Conservation (phyloP, 306 rosid species). For the Biancaea sappan region DNA sequence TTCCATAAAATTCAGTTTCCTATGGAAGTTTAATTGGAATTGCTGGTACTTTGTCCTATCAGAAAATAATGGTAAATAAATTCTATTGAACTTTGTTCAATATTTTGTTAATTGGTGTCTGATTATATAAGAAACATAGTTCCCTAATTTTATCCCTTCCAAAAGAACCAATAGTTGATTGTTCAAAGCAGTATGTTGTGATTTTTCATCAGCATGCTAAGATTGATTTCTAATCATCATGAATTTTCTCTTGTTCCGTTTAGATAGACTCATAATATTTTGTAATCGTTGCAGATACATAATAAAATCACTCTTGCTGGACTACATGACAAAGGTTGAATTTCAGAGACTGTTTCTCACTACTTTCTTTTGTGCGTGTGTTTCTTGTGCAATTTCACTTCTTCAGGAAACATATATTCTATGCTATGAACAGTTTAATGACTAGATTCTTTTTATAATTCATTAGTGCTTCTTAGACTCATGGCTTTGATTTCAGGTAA, state of each 20-base stretch:
- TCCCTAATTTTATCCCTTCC: slow-evolving; percentile 17
- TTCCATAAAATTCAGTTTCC: too few species aligned
- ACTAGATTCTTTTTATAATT: background rate
- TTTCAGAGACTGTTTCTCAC: slow-evolving; percentile 28
- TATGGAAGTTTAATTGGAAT: too few species aligned
- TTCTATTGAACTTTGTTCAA: slow-evolving; percentile 1
- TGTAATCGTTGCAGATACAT: slow-evolving; percentile 58
- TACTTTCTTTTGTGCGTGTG: slow-evolving; percentile 29
- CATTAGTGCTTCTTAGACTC: slow-evolving; percentile 19
- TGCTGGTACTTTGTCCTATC: too few species aligned
- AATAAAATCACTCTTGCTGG: slow-evolving; percentile 79
- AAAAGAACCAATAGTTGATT: slow-evolving; percentile 2
- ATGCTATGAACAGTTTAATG: background rate
- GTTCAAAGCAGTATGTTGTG: slow-evolving; percentile 3
- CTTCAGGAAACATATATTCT: slow-evolving; percentile 20
- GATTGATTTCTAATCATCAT: background rate
- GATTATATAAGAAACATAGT: background rate
- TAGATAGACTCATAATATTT: slow-evolving; percentile 31
- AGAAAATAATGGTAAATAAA: too few species aligned
- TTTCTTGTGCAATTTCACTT: slow-evolving; percentile 19
- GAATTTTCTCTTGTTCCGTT: slow-evolving; percentile 27
- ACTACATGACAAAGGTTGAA: slow-evolving; percentile 91
- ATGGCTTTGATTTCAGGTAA: slow-evolving; percentile 62
- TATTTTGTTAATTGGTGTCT: slow-evolving; percentile 8
- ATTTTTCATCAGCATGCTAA: slow-evolving; percentile 8